Conservation (phyloP, 2,329 filamentous ascomycete genomes). For the Cryphonectria naterciae region DNA sequence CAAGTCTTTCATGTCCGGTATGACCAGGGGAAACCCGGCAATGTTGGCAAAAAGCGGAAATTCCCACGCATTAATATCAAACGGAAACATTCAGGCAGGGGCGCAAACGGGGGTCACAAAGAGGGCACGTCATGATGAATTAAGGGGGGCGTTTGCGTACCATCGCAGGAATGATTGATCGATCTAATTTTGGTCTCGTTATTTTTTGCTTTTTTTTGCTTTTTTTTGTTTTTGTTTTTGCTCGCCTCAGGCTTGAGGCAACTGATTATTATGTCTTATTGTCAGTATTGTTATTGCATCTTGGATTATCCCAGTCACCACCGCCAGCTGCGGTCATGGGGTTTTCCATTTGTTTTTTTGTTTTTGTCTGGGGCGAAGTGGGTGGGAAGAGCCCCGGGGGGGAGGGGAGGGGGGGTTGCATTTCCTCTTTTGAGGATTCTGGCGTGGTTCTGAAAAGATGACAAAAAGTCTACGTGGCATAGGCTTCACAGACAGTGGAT, state of each 20-base stretch:
- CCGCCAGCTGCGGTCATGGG: background rate
- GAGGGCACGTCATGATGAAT: constrained; percentile 1
- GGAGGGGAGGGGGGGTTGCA: background rate
- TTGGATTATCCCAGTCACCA: background rate
- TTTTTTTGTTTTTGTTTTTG: background rate
- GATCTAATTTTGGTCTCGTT: background rate
- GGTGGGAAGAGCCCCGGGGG: background rate
- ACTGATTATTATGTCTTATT: background rate
- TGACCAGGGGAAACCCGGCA: constrained; percentile 4
- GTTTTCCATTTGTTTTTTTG: background rate
- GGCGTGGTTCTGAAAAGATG: background rate
- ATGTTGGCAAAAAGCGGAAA: constrained; percentile 1
- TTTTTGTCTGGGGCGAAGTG: background rate
- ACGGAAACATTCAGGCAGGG: background rate
- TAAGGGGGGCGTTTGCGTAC: background rate
- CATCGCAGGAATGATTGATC: background rate
- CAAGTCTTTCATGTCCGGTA: constrained; percentile 6
- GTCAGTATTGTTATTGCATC: background rate
- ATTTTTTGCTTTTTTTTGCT: background rate
- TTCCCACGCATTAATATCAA: constrained; percentile 6
- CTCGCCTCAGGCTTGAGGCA: background rate
- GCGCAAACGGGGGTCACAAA: constrained; percentile 1
- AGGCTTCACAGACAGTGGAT: background rate
- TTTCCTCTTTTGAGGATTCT: background rate
- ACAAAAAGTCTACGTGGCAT: background rate